phyloP scores from a whole-genome alignment of 352 stramenopile genomes.

The Poterioochromonas sp. region DNA sequence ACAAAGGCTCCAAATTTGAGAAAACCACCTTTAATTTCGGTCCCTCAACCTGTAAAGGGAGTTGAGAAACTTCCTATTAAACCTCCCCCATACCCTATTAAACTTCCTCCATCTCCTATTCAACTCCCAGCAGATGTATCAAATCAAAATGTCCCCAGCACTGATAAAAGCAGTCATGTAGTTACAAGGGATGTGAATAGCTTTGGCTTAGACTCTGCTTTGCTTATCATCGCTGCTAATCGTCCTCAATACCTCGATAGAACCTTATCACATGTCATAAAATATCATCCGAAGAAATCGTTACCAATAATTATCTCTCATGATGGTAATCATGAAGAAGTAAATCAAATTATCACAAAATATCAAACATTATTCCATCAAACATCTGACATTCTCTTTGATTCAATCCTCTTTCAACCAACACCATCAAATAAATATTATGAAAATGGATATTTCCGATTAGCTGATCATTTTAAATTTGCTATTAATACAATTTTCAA shows the following conservation, averaged over 20 bases:
- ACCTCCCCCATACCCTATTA: too few relatives aligned
- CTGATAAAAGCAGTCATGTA: too few relatives aligned
- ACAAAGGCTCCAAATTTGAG: too few relatives aligned
- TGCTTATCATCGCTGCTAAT: slow-evolving; percentile 64
- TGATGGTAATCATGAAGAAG: slow-evolving; percentile 53
- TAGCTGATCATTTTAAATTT: slow-evolving; percentile 63
- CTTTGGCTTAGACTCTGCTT: slow-evolving; percentile 26
- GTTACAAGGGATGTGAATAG: too few relatives aligned
- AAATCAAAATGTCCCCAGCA: too few relatives aligned
- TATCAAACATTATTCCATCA: neutral
- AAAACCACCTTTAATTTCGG: too few relatives aligned
- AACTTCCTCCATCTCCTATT: too few relatives aligned
- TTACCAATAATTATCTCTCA: slow-evolving; percentile 62
- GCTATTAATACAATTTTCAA: slow-evolving; percentile 38
- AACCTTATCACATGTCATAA: slow-evolving; percentile 53
- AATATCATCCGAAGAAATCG: slow-evolving; percentile 44
- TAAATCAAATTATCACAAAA: slow-evolving; percentile 47
- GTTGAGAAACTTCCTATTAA: too few relatives aligned
- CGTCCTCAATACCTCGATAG: slow-evolving; percentile 56
- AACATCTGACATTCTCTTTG: slow-evolving; percentile 36
- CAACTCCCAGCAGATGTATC: too few relatives aligned
- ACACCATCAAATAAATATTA: slow-evolving; percentile 35
- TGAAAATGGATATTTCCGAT: slow-evolving; percentile 52
- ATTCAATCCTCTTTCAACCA: slow-evolving; percentile 49
- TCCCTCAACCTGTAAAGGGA: too few relatives aligned